Percentiles rank a stretch among this genome's conserved stretches.
Evolutionary conservation across 202 grass and related monocot genomes (phyloP).

Genomic region (Digitaria exilis): DNA sequence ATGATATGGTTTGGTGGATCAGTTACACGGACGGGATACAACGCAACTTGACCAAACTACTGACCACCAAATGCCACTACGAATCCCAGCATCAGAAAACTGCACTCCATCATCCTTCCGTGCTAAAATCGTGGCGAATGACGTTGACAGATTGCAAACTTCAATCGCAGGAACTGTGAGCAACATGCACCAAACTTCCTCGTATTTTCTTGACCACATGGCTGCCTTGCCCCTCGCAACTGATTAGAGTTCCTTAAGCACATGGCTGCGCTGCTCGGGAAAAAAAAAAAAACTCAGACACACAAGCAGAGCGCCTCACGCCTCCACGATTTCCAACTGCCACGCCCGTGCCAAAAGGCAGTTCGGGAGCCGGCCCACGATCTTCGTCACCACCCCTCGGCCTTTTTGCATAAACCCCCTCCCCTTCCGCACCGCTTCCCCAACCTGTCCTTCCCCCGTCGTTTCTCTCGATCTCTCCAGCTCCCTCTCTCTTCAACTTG

Average conservation of each 20-base stretch:
- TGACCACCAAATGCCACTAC: background rate
- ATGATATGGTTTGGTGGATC: background rate
- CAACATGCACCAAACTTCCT: background rate
- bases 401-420: slow-evolving; percentile 39
- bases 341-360: slow-evolving; percentile 14
- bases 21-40: background rate
- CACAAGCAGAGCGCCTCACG: background rate
- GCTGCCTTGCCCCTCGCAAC: background rate
- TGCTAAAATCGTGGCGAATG: background rate
- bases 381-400: background rate
- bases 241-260: background rate
- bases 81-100: no score
- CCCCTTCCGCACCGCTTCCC: background rate
- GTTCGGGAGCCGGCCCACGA: slow-evolving; percentile 36
- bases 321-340: background rate
- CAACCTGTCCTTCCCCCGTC: background rate
- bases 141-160: background rate
- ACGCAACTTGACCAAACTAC: background rate
- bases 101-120: background rate
- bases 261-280: slow-evolving; percentile 12
- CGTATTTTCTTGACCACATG: background rate
- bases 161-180: background rate
- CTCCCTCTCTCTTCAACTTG: background rate
- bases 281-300: no score
- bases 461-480: slow-evolving; percentile 36